These are phyloP conservation scores for Colletotrichum sp. DNA, from an alignment of 2,329 filamentous ascomycete genomes.

Conservation along the genomic window DNA sequence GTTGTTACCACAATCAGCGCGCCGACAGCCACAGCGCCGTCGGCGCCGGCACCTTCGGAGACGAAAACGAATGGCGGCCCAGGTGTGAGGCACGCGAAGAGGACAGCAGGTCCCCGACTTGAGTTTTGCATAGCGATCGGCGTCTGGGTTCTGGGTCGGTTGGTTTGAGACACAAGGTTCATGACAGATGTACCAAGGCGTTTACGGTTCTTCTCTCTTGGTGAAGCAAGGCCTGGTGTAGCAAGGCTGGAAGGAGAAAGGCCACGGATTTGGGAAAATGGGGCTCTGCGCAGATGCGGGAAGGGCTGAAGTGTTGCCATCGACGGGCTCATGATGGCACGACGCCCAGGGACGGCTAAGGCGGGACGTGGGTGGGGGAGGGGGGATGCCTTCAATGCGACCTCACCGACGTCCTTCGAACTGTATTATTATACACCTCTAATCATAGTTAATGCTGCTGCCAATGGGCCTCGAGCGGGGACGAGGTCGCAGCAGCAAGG, in stretches of 20 bases:
- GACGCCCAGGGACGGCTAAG: conserved; percentile 11
- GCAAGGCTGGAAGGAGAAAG: not conserved
- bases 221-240: not conserved
- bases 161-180: conserved; percentile 10
- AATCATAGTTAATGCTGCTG: not conserved
- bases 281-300: conserved; percentile 2
- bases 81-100: not conserved
- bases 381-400: not conserved
- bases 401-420: not conserved
- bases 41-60: conserved; percentile 12
- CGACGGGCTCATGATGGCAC: conserved; percentile 1
- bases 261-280: not conserved
- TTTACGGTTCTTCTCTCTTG: not conserved
- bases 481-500: not conserved
- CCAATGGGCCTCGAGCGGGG: not conserved
- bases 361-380: not conserved
- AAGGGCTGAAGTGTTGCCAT: not conserved
- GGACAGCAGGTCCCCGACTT: conserved; percentile 18
- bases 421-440: not conserved
- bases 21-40: conserved; percentile 28
- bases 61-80: conserved; percentile 1
- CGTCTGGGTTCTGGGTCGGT: conserved; percentile 35
- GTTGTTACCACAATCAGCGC: conserved; percentile 45
- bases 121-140: conserved; percentile 44
- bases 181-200: not conserved